Evolutionary conservation across 2,329 filamentous ascomycete genomes (phyloP).

Genomic region (Talaromyces sp.): DNA sequence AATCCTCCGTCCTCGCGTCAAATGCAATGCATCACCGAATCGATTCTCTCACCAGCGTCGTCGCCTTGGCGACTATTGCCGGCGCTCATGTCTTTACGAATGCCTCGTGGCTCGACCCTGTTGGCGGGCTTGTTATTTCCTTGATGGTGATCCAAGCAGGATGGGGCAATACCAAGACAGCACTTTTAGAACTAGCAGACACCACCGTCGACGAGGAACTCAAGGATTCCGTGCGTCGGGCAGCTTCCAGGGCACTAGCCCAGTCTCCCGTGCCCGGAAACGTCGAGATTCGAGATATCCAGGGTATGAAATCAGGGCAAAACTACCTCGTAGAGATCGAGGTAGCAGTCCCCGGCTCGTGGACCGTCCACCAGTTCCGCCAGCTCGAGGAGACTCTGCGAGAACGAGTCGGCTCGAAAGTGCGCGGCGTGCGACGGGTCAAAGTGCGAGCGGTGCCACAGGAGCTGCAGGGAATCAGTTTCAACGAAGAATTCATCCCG

Average conservation of each 20-base stretch:
- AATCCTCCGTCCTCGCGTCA: conserved; percentile 90
- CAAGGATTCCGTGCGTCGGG: conserved; percentile 62
- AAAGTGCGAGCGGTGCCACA: conserved; percentile 76
- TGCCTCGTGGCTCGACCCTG: conserved; percentile 87
- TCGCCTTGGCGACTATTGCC: conserved; percentile 81
- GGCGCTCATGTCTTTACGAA: conserved; percentile 81
- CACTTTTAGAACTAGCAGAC: conserved; percentile 86
- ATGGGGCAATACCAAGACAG: conserved; percentile 73
- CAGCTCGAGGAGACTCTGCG: conserved; percentile 68
- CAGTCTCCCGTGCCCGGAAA: conserved; percentile 50
- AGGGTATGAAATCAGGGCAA: conserved; percentile 91
- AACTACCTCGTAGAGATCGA: conserved; percentile 93
- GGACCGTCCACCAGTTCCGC: conserved; percentile 66
- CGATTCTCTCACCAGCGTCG: conserved; percentile 90
- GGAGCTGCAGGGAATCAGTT: conserved; percentile 51
- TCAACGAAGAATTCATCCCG: conserved; percentile 74
- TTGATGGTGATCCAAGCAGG: conserved; percentile 89
- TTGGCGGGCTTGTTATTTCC: conserved; percentile 87
- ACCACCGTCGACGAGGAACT: conserved; percentile 81
- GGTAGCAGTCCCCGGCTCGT: conserved; percentile 68
- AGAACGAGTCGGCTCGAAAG: conserved; percentile 64
- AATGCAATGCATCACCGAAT: conserved; percentile 96
- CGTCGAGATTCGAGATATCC: conserved; percentile 69
- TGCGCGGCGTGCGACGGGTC: conserved; percentile 77
- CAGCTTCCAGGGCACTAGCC: conserved; percentile 55